phyloP scores from a whole-genome alignment of 1,284 basidiomycete genomes.

The Xerocomus amazonicus region DNA sequence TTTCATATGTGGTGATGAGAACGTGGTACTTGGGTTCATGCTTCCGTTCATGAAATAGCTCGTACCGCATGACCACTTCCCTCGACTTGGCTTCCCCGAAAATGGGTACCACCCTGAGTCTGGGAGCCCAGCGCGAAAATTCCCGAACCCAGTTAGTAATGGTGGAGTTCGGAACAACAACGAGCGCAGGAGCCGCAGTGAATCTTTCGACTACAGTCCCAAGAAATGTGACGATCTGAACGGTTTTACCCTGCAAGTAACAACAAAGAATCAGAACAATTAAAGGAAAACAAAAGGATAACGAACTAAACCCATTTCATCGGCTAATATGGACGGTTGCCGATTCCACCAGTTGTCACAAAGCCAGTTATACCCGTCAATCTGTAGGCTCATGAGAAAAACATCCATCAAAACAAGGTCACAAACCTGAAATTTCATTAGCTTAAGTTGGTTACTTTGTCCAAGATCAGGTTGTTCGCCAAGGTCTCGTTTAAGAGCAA shows the following conservation, averaged over 20 bases:
- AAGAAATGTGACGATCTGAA: constrained; percentile 87
- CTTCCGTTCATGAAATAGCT: constrained; percentile 63
- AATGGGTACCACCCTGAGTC: constrained; percentile 77
- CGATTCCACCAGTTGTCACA: constrained; percentile 85
- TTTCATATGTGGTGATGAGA: constrained; percentile 88
- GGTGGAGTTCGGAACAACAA: constrained; percentile 94
- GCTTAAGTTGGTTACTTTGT: constrained; percentile 55
- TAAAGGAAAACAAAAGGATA: neutral
- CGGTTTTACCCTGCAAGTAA: constrained; percentile 76
- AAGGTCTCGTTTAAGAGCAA: constrained; percentile 45
- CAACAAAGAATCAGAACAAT: constrained; percentile 5
- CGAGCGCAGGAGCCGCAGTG: constrained; percentile 72
- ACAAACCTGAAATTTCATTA: constrained; percentile 83
- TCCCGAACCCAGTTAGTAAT: constrained; percentile 87
- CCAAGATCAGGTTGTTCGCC: constrained; percentile 56
- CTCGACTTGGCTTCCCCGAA: constrained; percentile 77
- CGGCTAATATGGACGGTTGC: constrained; percentile 91
- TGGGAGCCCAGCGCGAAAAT: constrained; percentile 89
- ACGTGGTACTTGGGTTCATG: constrained; percentile 76
- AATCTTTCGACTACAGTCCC: constrained; percentile 67
- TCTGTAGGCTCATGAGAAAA: constrained; percentile 40
- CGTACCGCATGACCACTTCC: constrained; percentile 79
- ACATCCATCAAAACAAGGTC: neutral
- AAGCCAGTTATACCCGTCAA: constrained; percentile 93
- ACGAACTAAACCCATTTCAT: constrained; percentile 91